phyloP scores from a whole-genome alignment of 2,329 filamentous ascomycete species.

The Pezicula rhizophila region DNA sequence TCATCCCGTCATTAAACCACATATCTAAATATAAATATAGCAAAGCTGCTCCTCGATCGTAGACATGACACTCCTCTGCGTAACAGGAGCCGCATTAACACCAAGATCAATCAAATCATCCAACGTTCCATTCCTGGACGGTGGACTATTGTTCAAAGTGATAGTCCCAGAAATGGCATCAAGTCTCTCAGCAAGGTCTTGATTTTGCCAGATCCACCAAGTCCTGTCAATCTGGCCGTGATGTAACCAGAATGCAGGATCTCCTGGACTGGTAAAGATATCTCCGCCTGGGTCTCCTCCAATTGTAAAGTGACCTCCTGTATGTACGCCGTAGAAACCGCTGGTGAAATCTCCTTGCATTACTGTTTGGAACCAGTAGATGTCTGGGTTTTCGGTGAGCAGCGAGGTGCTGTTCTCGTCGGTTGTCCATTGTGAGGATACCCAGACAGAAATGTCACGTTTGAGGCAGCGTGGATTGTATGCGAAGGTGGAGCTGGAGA shows the following conservation, averaged over 20 bases:
- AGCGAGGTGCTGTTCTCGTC: constrained; percentile 31
- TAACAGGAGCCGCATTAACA: constrained; percentile 16
- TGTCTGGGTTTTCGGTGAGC: constrained; percentile 31
- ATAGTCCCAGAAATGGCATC: constrained; percentile 32
- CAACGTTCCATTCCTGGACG: constrained; percentile 36
- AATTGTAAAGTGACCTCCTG: constrained; percentile 35
- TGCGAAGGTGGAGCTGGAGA: constrained; percentile 4
- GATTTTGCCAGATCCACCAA: constrained; percentile 44
- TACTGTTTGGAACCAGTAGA: constrained; percentile 37
- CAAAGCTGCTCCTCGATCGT: constrained; percentile 38
- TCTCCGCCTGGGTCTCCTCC: constrained; percentile 42
- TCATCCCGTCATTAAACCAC: not conserved
- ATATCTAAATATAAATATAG: constrained; percentile 32
- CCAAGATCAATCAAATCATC: constrained; percentile 31
- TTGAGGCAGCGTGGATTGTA: constrained; percentile 39
- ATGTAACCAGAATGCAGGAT: constrained; percentile 41
- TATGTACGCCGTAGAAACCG: constrained; percentile 32
- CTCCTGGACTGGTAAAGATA: constrained; percentile 36
- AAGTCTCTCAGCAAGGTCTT: constrained; percentile 30
- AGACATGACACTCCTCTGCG: constrained; percentile 32
- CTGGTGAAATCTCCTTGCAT: constrained; percentile 36
- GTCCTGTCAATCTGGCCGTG: constrained; percentile 41
- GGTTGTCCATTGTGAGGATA: constrained; percentile 32
- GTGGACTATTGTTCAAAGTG: constrained; percentile 35
- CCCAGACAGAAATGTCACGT: constrained; percentile 32